Percentiles rank a stretch among this genome's conserved stretches.
These are phyloP conservation scores for Vitis hybrid DNA, from an alignment of 177 flowering plant species.

Conservation along the genomic window DNA sequence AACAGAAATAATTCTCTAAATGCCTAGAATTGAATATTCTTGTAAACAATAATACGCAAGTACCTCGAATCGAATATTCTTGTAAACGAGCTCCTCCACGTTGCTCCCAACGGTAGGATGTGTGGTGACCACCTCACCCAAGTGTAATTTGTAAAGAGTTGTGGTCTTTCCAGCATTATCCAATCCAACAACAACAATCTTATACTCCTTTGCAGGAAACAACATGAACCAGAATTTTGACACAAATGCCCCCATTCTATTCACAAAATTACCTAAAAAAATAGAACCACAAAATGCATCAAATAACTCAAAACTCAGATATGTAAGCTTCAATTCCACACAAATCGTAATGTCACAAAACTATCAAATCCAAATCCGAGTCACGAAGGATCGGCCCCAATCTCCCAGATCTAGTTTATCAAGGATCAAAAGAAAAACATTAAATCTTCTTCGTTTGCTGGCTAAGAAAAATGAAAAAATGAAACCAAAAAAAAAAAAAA, in stretches of 20 bases:
- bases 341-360: neutral
- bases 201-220: conserved; percentile 97
- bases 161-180: conserved; percentile 99
- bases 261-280: conserved; percentile 1
- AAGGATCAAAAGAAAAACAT: neutral
- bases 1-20: no score
- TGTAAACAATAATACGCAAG: neutral
- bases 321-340: no score
- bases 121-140: conserved; percentile 95
- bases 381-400: neutral
- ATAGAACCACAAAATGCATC: neutral
- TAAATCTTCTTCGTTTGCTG: neutral
- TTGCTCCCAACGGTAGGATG: conserved; percentile 99
- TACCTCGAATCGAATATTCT: conserved; percentile 97
- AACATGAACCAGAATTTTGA: conserved; percentile 93
- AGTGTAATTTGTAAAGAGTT: conserved; percentile 90
- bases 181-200: conserved; percentile 92
- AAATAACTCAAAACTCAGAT: neutral
- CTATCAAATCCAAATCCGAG: neutral
- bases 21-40: no score
- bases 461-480: neutral
- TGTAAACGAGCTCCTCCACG: conserved; percentile 94
- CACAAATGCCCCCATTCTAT: conserved; percentile 71
- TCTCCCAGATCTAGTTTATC: neutral
- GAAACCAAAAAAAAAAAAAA: no score